Evolutionary conservation across 2,329 filamentous ascomycete genomes (phyloP).

Genomic region (Exophiala oligosperma): DNA sequence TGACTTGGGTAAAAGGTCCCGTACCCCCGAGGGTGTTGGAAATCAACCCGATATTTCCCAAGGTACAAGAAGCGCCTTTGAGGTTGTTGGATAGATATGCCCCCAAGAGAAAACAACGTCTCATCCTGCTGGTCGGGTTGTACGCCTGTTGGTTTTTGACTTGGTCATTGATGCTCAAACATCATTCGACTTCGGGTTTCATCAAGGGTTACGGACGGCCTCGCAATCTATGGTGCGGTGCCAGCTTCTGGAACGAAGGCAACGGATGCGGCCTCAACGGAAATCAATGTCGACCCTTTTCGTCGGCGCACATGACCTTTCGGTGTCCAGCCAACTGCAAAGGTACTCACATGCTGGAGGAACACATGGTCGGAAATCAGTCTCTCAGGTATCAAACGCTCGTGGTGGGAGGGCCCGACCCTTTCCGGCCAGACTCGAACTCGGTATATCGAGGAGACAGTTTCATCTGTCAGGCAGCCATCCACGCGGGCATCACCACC

Average conservation of each 20-base stretch:
- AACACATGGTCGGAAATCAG: slow-evolving; percentile 52
- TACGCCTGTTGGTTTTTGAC: slow-evolving; percentile 50
- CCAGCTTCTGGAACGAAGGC: slow-evolving; percentile 45
- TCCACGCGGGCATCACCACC: slow-evolving; percentile 77
- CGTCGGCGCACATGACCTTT: slow-evolving; percentile 53
- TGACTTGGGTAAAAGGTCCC: slow-evolving; percentile 49
- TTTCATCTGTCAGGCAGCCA: slow-evolving; percentile 80
- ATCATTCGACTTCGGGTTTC: slow-evolving; percentile 47
- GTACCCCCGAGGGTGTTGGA: slow-evolving; percentile 46
- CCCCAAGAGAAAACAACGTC: slow-evolving; percentile 48
- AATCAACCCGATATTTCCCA: slow-evolving; percentile 49
- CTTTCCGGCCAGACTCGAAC: slow-evolving; percentile 38
- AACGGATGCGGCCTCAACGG: slow-evolving; percentile 56
- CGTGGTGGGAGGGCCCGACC: slow-evolving; percentile 52
- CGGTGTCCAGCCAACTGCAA: slow-evolving; percentile 58
- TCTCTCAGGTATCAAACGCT: slow-evolving; percentile 53
- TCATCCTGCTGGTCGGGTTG: slow-evolving; percentile 42
- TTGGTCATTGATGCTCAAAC: slow-evolving; percentile 46
- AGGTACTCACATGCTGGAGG: slow-evolving; percentile 48
- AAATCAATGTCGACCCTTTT: slow-evolving; percentile 57
- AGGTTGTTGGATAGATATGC: slow-evolving; percentile 45
- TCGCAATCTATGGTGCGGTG: slow-evolving; percentile 45
- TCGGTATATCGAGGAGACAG: slow-evolving; percentile 84
- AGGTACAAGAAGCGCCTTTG: slow-evolving; percentile 48
- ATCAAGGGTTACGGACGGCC: slow-evolving; percentile 51